Evolutionary conservation across 805 yeast genomes (phyloP).

Genomic region (Wickerhamiella spandovensis): DNA sequence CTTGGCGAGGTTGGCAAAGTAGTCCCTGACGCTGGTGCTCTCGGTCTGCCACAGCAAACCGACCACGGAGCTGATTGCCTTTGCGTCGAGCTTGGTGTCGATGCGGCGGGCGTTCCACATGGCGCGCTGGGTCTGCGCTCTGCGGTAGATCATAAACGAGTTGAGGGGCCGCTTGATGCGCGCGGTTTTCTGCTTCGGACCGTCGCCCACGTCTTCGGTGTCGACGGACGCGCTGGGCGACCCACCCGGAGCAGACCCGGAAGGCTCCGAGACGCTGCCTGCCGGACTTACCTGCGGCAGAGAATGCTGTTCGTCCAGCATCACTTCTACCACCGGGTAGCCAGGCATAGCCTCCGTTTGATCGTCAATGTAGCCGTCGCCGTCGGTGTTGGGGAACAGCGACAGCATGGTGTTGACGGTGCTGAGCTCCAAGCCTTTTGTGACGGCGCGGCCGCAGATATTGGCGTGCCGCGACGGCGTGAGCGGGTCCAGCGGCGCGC

Average conservation of each 20-base stretch:
- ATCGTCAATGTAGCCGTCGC: neutral
- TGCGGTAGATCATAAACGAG: conserved; percentile 35
- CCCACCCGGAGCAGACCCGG: no score
- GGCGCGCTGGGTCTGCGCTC: conserved; percentile 31
- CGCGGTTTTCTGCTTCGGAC: neutral
- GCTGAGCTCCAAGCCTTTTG: conserved; percentile 18
- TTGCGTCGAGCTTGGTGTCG: conserved; percentile 29
- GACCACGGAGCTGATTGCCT: conserved; percentile 30
- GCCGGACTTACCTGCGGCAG: no score
- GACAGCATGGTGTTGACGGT: conserved; percentile 19
- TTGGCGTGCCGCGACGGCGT: conserved; percentile 15
- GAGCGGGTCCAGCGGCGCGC: conserved; percentile 18
- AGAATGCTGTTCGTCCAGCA: neutral
- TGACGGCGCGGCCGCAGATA: conserved; percentile 18
- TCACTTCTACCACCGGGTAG: conserved; percentile 1
- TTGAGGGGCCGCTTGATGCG: conserved; percentile 33
- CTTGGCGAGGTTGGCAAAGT: conserved; percentile 28
- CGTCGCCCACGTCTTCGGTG: conserved; percentile 4
- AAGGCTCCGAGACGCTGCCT: no score
- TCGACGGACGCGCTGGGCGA: no score
- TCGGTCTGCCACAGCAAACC: conserved; percentile 37
- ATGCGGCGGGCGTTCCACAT: conserved; percentile 21
- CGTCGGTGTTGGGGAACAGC: conserved; percentile 14
- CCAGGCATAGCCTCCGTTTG: neutral
- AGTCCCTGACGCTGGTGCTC: conserved; percentile 24